phyloP scores from a whole-genome alignment of 129 eudicot species.

The Logfia minima region DNA sequence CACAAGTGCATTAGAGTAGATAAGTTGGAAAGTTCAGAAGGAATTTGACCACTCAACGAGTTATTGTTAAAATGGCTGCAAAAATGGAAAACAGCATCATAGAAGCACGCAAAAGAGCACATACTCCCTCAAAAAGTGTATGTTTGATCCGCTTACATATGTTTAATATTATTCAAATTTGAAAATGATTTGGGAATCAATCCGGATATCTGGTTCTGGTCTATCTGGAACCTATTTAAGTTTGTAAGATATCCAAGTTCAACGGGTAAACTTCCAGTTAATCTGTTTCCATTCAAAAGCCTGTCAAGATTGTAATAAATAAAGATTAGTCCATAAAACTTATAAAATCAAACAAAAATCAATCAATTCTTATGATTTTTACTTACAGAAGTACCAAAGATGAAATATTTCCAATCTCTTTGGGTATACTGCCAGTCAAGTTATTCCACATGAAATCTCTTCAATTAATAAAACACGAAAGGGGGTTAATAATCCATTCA shows the following conservation, averaged over 20 bases:
- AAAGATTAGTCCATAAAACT: not conserved
- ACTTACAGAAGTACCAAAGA: slow-evolving; percentile 74
- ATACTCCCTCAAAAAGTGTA: not conserved
- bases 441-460: slow-evolving; percentile 94
- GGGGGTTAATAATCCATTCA: slow-evolving; percentile 13
- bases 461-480: slow-evolving; percentile 3
- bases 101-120: slow-evolving; percentile 16
- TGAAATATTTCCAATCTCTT: slow-evolving; percentile 65
- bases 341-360: not conserved
- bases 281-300: slow-evolving; percentile 77
- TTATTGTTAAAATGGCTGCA: slow-evolving; percentile 91
- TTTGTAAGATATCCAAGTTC: slow-evolving; percentile 73
- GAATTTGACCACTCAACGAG: slow-evolving; percentile 80
- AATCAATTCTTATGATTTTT: not conserved
- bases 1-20: slow-evolving; percentile 65
- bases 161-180: slow-evolving; percentile 52
- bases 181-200: slow-evolving; percentile 67
- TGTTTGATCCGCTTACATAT: slow-evolving; percentile 58
- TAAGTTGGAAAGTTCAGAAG: slow-evolving; percentile 54
- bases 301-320: slow-evolving; percentile 40
- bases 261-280: slow-evolving; percentile 64
- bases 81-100: slow-evolving; percentile 12
- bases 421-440: slow-evolving; percentile 68
- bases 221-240: slow-evolving; percentile 67
- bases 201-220: slow-evolving; percentile 78